Percentiles rank a stretch among this genome's conserved stretches.
These are phyloP conservation scores for Saussurea involucrata DNA, from an alignment of 129 eudicot genomes.

Conservation along the genomic window DNA sequence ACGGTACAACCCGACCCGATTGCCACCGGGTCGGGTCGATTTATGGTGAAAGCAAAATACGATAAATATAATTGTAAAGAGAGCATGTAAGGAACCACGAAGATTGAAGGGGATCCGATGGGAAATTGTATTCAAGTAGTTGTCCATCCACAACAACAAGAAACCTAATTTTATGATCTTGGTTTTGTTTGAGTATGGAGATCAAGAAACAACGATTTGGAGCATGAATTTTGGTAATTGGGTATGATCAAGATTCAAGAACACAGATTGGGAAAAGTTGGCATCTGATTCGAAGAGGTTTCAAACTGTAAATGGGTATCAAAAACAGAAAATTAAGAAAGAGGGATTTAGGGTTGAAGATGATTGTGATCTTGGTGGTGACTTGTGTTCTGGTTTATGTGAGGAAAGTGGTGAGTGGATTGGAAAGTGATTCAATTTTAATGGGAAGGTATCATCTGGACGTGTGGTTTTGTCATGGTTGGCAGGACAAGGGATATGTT, in stretches of 20 bases:
- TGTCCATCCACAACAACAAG: constrained; percentile 15
- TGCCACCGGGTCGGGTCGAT: background rate
- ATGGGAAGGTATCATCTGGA: constrained; percentile 24
- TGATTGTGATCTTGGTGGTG: constrained; percentile 5
- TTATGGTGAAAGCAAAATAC: constrained; percentile 21
- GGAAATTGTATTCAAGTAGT: background rate
- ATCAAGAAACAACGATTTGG: background rate
- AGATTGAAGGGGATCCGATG: constrained; percentile 1
- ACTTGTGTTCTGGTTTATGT: constrained; percentile 30
- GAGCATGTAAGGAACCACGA: constrained; percentile 11
- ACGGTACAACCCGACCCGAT: constrained; percentile 18
- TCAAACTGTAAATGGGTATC: background rate
- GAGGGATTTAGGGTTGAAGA: constrained; percentile 17
- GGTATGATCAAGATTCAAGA: background rate
- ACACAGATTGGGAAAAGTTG: background rate
- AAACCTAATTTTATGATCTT: constrained; percentile 16
- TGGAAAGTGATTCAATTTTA: constrained; percentile 9
- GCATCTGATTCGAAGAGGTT: background rate
- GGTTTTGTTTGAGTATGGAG: background rate
- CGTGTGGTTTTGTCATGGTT: background rate
- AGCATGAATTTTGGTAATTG: background rate
- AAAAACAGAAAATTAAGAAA: background rate
- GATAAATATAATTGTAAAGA: constrained; percentile 15
- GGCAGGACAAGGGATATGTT: background rate
- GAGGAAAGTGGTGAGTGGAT: constrained; percentile 5